Evolutionary conservation across 768 basidiomycete genomes (phyloP).

Genomic region (Tricholoma matsutake): DNA sequence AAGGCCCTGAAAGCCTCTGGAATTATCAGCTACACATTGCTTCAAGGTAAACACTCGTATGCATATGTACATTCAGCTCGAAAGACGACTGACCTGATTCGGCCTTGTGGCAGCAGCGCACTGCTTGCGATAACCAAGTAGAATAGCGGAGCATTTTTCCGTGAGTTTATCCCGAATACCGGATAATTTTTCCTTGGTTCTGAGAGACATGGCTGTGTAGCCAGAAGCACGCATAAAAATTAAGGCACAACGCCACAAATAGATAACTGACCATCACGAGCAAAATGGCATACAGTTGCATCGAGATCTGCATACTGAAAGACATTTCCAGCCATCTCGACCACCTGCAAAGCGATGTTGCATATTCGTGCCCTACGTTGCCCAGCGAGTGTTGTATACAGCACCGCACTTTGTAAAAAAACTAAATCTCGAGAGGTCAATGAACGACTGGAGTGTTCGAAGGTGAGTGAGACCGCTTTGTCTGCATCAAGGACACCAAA

Average conservation of each 20-base stretch:
- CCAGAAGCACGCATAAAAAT: not conserved
- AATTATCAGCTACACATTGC: slow-evolving; percentile 69
- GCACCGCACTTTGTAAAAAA: slow-evolving; percentile 79
- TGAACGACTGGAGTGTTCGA: slow-evolving; percentile 63
- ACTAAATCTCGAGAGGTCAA: slow-evolving; percentile 73
- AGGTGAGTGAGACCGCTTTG: slow-evolving; percentile 69
- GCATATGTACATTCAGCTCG: not conserved
- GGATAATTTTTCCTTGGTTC: slow-evolving; percentile 57
- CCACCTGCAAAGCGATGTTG: slow-evolving; percentile 83
- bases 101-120: slow-evolving; percentile 78
- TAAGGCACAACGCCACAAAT: not conserved
- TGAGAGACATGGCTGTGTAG: slow-evolving; percentile 62
- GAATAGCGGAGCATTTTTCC: slow-evolving; percentile 75
- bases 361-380: slow-evolving; percentile 79
- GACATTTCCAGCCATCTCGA: slow-evolving; percentile 83
- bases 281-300: slow-evolving; percentile 65
- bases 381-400: slow-evolving; percentile 80
- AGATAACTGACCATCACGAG: slow-evolving; percentile 66
- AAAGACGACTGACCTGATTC: slow-evolving; percentile 61
- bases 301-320: slow-evolving; percentile 93
- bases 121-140: slow-evolving; percentile 84
- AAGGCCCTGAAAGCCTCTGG: slow-evolving; percentile 91
- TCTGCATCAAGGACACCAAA: slow-evolving; percentile 81
- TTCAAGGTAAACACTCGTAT: not conserved
- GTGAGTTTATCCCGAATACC: slow-evolving; percentile 84